A percentile compares a stretch with the other conserved stretches of the same genome.
Conservation (phyloP, 2,329 filamentous ascomycete species). For the Coleophoma eucalyptorum region DNA sequence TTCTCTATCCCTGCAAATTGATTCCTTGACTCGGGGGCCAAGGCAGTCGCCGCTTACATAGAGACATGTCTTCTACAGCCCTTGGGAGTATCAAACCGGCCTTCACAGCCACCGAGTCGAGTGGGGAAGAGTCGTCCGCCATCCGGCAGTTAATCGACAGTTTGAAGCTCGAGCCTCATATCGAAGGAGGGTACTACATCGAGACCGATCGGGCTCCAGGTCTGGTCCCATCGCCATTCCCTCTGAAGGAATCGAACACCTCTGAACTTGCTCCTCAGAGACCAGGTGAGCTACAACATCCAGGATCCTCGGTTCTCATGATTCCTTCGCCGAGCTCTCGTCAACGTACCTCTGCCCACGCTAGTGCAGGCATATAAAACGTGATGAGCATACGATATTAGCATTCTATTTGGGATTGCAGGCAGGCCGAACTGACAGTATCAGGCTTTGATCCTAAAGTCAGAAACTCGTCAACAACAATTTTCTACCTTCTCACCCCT, state of each 20-base stretch:
- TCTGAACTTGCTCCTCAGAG: slow-evolving; percentile 23
- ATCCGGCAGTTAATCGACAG: slow-evolving; percentile 34
- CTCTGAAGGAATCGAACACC: slow-evolving; percentile 7
- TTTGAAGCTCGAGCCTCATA: slow-evolving; percentile 49
- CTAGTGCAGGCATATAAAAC: too few relatives aligned
- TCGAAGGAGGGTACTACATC: slow-evolving; percentile 61
- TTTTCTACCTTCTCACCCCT: slow-evolving; percentile 62
- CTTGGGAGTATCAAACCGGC: slow-evolving; percentile 15
- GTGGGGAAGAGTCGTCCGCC: slow-evolving; percentile 25
- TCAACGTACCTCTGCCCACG: background rate
- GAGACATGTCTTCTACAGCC: too few relatives aligned
- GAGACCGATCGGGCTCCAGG: slow-evolving; percentile 54
- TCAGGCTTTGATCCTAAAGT: slow-evolving; percentile 33
- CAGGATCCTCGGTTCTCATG: too few relatives aligned
- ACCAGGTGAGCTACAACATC: slow-evolving; percentile 11
- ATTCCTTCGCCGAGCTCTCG: background rate
- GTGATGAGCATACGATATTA: too few relatives aligned
- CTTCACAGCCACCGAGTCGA: slow-evolving; percentile 17
- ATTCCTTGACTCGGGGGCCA: too few relatives aligned
- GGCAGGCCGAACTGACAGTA: slow-evolving; percentile 17
- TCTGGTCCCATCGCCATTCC: slow-evolving; percentile 53
- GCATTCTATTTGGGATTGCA: too few relatives aligned
- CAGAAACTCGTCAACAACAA: slow-evolving; percentile 55
- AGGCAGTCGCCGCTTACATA: too few relatives aligned
- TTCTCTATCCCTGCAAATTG: too few relatives aligned